Percentiles rank a stretch among this genome's conserved stretches.
Evolutionary conservation across 2,329 filamentous ascomycete genomes (phyloP).

Genomic region (Penicillium sp.): DNA sequence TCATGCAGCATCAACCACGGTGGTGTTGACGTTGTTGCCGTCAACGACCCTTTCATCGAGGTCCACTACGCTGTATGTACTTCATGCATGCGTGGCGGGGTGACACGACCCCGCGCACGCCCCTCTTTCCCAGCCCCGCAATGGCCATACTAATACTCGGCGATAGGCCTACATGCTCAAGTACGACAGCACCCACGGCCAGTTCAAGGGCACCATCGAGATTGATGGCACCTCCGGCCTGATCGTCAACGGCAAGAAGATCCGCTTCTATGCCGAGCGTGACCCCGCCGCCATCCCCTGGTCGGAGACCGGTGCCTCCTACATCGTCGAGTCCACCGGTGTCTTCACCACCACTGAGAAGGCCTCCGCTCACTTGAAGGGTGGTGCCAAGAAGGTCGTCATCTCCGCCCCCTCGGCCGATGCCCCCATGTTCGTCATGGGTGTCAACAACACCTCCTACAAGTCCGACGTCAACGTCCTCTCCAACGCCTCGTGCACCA

Average conservation of each 20-base stretch:
- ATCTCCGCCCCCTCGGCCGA: constrained; percentile 58
- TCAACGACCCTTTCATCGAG: constrained; percentile 99
- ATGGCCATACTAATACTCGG: neutral
- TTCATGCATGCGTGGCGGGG: neutral
- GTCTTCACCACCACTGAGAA: constrained; percentile 99
- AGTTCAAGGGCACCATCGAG: constrained; percentile 88
- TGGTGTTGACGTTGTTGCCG: constrained; percentile 86
- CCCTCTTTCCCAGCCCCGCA: neutral
- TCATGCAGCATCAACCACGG: constrained; percentile 65
- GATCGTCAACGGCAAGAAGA: constrained; percentile 84
- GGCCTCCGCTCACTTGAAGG: constrained; percentile 88
- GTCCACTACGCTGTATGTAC: constrained; percentile 86
- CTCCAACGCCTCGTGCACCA: constrained; percentile 99
- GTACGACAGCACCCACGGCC: constrained; percentile 95
- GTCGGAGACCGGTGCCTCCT: constrained; percentile 77
- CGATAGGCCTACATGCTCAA: constrained; percentile 97
- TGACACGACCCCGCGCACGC: neutral
- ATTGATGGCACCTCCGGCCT: constrained; percentile 63
- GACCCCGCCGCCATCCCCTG: constrained; percentile 89
- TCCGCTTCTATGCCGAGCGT: constrained; percentile 90
- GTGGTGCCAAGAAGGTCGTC: constrained; percentile 96
- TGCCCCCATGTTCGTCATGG: constrained; percentile 99
- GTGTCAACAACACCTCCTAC: constrained; percentile 95
- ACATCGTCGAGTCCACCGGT: constrained; percentile 96
- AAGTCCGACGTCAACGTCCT: constrained; percentile 85